Base-by-base conservation (phyloP, 2,329 filamentous ascomycete genomes). In the Sclerotinia spermophila region DNA sequence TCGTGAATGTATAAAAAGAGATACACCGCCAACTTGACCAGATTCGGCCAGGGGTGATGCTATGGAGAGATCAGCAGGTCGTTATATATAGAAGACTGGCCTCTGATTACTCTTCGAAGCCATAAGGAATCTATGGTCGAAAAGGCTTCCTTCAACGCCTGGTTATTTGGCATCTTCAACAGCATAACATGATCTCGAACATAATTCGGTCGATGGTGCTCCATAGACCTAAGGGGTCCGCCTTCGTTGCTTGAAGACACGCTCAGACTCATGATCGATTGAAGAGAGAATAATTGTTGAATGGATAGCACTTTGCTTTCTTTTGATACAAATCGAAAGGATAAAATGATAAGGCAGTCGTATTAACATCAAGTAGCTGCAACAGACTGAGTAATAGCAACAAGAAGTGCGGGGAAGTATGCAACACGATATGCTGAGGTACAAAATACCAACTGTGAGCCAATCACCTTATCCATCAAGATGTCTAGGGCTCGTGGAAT, bases 11-110 rank as follows among this genome's bases (percentile, higher is more conserved):
- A 44, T 51, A 64, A 51, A 38, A 51, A 64, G 24, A 44, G 61
- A 64, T 64, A 64, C 33, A 64, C 44, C 44, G 44, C 61, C 8
- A 48, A 27, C 44, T 38, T 51, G 44, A 51, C 61, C 44, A 64
- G 27, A n/a, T 51, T 64, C 4, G 61, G 61, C 61, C 44, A 64
- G 44, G 61, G 30, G 2, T 8, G 17, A 48, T 64, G 27, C 61
- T 64, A 27, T 21, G 17, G 8, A n/a, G 44, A 38, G 30, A 38
- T 51, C 35, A 64, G 61, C 33, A 38, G 44, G 44, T 24, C 13
- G 27, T 13, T 27, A 51, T 21, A 13, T 11, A 33, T 33, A 64
- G 33, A 51, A 11, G 10, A 6, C 7, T n/a, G 27, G 15, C 24
- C 55, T 48, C 10, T 8, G 8, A 51, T 38, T 64, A 64, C 61